Base-by-base conservation (phyloP, 2,329 filamentous ascomycete species). In the Xylariaceae sp. region DNA sequence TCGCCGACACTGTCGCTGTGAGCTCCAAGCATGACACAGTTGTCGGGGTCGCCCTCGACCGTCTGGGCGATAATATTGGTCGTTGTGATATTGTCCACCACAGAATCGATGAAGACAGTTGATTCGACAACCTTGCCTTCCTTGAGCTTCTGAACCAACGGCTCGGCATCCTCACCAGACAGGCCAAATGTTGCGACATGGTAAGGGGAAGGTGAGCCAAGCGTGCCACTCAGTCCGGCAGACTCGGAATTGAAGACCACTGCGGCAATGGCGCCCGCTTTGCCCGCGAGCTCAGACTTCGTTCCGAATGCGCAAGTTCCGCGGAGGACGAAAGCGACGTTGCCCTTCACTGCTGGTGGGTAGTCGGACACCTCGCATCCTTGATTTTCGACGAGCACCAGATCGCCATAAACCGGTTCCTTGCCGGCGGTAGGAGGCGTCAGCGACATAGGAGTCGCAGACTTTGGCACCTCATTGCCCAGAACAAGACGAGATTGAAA, bases 231-330 rank as follows among this genome's bases (percentile, higher is more conserved):
- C 0, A 90, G 71, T 3, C 72, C 68, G 1, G 82, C 87, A 1
- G 78, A 71, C 46, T 83, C 82, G 61, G 85, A 86, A 74, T 92
- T 90, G 72, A 88, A 92, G 47, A 94, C 76, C 13, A 94, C 72
- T 0, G 85, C 86, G 1, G 84, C 88, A 3, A 81, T 69, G 5
- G 89, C 89, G 18, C 88, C 87, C 1, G 86, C 86, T 46, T 74
- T 76, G 40, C 84, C 86, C 5, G 89, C 88, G 13, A 80, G 72
- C 49, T 77, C 78, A 1, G 86, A 86, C 73, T 94, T 94, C 55
- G 77, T 71, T 10, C 84, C 87, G 61, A 92, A 94, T 7, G 82
- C 61, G 66, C 89, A 94, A 1, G 71, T 76, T 49, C 89, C 89
- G 51, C 89, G 84, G 29, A 77, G 75, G 59, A 94, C 79, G 36